phyloP scores from a whole-genome alignment of 257 asterid species.

The Solanum paucissectum region DNA sequence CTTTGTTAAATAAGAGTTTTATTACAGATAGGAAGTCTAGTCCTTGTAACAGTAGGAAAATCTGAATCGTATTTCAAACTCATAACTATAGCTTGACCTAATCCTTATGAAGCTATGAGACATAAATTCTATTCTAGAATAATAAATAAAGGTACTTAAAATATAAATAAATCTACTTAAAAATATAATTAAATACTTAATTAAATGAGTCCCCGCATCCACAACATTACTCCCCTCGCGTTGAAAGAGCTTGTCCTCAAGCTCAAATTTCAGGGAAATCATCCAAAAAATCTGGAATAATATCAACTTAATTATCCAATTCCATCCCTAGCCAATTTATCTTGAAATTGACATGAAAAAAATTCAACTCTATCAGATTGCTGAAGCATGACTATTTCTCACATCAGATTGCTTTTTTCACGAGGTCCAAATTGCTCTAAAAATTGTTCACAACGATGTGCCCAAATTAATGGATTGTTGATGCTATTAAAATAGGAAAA shows the following conservation, averaged over 20 bases:
- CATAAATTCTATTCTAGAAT: background rate
- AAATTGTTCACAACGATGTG: background rate
- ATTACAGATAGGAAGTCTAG: background rate
- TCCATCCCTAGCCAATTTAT: no score
- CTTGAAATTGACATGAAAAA: no score
- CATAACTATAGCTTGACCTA: background rate
- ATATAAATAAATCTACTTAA: background rate
- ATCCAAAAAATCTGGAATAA: background rate
- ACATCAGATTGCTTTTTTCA: background rate
- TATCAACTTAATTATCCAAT: no score
- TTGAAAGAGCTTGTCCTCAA: background rate
- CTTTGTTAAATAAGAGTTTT: background rate
- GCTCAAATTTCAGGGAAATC: background rate
- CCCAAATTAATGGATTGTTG: background rate
- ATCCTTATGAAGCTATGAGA: background rate
- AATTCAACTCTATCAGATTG: background rate
- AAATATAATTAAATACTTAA: no score
- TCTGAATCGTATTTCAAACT: background rate
- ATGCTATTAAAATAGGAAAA: background rate
- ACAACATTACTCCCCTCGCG: background rate
- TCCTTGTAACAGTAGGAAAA: background rate
- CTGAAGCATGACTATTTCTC: background rate
- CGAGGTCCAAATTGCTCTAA: background rate
- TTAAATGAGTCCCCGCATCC: background rate
- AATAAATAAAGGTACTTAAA: no score